Evolutionary conservation across 129 eudicot species (phyloP).

Genomic region (sunflower (Helianthus annuus)): DNA sequence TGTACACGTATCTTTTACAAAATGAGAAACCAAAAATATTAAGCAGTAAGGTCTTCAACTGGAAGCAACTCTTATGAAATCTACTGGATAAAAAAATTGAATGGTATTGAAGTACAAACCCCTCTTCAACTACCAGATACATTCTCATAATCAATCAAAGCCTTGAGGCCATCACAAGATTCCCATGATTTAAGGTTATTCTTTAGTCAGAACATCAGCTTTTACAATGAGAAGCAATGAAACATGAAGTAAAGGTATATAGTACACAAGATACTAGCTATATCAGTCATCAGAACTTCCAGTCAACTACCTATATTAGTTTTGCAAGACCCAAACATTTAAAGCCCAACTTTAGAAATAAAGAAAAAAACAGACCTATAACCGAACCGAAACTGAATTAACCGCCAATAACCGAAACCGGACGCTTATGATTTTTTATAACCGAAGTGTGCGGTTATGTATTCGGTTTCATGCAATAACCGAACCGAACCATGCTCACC

Average conservation of each 20-base stretch:
- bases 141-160: not conserved
- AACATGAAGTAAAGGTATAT: not conserved
- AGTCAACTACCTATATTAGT: not conserved
- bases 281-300: not conserved
- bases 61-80: not conserved
- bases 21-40: conserved; percentile 14
- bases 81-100: not conserved
- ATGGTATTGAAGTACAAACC: not conserved
- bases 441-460: too few relatives aligned
- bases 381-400: too few relatives aligned
- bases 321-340: too few relatives aligned
- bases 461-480: too few relatives aligned
- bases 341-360: too few relatives aligned
- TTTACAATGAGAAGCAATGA: not conserved
- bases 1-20: conserved; percentile 58
- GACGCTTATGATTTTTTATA: too few relatives aligned
- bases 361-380: too few relatives aligned
- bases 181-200: conserved; percentile 1
- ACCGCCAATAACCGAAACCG: too few relatives aligned
- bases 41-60: conserved; percentile 10
- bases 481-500: too few relatives aligned
- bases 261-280: conserved; percentile 2
- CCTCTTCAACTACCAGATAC: not conserved
- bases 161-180: not conserved
- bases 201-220: conserved; percentile 18